Base-by-base conservation (phyloP, 2,329 filamentous ascomycete genomes). In the Claviceps cyperi region DNA sequence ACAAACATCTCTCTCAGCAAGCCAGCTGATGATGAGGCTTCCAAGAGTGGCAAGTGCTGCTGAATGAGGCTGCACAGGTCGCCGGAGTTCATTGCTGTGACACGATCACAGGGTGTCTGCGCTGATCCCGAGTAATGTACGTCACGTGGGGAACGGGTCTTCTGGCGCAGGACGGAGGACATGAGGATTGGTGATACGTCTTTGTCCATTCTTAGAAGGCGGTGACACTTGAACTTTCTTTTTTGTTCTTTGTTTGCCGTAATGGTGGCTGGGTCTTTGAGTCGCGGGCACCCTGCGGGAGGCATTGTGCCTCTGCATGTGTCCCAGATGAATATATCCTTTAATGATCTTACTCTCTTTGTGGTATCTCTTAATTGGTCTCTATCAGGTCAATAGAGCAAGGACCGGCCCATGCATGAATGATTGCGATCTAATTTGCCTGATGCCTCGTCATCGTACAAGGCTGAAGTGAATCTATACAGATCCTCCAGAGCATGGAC, bases 1-100 rank as follows among this genome's bases (percentile, higher is more conserved):
- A 83, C 81, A 60, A 88, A 86, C 66, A 86, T 97, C 63, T 84
- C 88, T 57, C 84, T 95, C 62, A 91, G 81, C 77, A 88, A 91
- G 71, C 81, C 87, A 48, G 80, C 85, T 58, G 86, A 92, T 60
- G 78, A 87, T 62, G 71, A 71, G 49, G 78, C 86, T 60, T 76
- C 79, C 62, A 91, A 94, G 77, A 76, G 80, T 58, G 82, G 84
- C 64, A 86, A 86, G 68, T 92, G 87, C 73, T 92, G 86, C 70
- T 91, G 79, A 74, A 66, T 59, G 58, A 54, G 55, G 56, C 56
- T 49, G 53, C 55, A 62, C 14, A 35, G 38, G 22, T 13, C 14
- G 11, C 32, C 40, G 40, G 22, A 49, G 15, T 49, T 43, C 19
- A 44, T 36, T 38, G 40, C 14, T 28, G 24, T 22, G 40, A n/a